phyloP scores from a whole-genome alignment of 2,329 filamentous ascomycete species.

The Passalora sequoiae region DNA sequence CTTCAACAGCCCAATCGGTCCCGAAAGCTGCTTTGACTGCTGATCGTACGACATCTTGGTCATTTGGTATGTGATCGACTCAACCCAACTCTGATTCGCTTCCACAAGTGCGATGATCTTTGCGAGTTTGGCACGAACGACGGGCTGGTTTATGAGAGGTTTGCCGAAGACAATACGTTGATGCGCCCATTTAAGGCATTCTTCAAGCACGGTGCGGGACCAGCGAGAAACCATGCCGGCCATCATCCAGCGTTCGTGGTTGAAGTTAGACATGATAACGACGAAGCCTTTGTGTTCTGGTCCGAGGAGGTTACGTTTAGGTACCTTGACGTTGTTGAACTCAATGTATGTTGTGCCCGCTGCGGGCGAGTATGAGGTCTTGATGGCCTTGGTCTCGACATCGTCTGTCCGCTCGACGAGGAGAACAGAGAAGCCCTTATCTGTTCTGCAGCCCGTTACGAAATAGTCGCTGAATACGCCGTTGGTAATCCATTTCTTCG shows the following conservation, averaged over 20 bases:
- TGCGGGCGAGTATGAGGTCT: conserved; percentile 73
- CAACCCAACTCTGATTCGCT: conserved; percentile 79
- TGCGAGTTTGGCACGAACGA: conserved; percentile 49
- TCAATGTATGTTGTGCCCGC: conserved; percentile 76
- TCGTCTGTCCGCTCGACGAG: conserved; percentile 69
- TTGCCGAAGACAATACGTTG: conserved; percentile 81
- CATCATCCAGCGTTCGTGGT: conserved; percentile 53
- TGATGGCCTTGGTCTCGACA: conserved; percentile 71
- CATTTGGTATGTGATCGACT: conserved; percentile 84
- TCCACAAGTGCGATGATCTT: conserved; percentile 82
- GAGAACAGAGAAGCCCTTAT: conserved; percentile 72
- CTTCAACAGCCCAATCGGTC: conserved; percentile 78
- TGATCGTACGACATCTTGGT: conserved; percentile 74
- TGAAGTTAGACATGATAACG: conserved; percentile 82
- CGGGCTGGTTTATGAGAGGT: conserved; percentile 66
- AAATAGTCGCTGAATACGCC: conserved; percentile 79
- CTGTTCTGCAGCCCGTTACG: conserved; percentile 71
- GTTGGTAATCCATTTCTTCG: conserved; percentile 79
- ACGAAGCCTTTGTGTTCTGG: conserved; percentile 81
- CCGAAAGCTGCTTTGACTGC: conserved; percentile 69
- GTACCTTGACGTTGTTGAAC: conserved; percentile 82
- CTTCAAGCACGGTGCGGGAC: conserved; percentile 67
- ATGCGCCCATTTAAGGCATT: conserved; percentile 83
- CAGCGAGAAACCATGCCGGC: conserved; percentile 56
- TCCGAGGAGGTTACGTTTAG: conserved; percentile 70